Conservation (phyloP, 768 basidiomycete species). For the Naganishia vishniacii region DNA sequence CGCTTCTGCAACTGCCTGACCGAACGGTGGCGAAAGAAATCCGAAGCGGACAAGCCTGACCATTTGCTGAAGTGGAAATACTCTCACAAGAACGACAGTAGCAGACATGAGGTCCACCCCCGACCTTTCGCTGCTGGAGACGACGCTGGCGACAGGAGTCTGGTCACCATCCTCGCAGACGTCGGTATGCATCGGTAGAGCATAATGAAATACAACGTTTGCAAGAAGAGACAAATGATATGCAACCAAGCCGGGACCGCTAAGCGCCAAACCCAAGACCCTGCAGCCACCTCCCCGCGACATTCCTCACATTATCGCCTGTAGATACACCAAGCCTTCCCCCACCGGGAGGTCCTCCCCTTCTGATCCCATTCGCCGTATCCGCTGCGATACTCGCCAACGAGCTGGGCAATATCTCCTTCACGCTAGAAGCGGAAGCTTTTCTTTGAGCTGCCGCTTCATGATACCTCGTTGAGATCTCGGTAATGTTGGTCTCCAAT, state of each 20-base stretch:
- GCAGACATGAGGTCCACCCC: too few species aligned
- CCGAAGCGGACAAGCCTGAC: too few species aligned
- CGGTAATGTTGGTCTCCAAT: constrained; percentile 65
- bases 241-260: not conserved
- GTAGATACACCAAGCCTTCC: constrained; percentile 15
- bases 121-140: too few species aligned
- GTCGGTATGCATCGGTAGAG: not conserved
- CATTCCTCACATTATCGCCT: constrained; percentile 24
- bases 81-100: too few species aligned
- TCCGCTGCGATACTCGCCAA: constrained; percentile 32
- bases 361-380: not conserved
- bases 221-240: not conserved
- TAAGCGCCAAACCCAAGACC: constrained; percentile 25
- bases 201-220: not conserved
- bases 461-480: constrained; percentile 39
- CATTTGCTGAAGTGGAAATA: too few species aligned
- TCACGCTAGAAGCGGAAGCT: constrained; percentile 6
- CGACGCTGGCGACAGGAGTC: too few species aligned
- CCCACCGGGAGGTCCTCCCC: constrained; percentile 16
- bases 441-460: constrained; percentile 33
- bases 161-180: too few species aligned
- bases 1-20: too few species aligned
- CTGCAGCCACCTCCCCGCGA: constrained; percentile 24
- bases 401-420: constrained; percentile 25
- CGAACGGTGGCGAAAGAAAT: too few species aligned